Evolutionary conservation across 495 filamentous ascomycete genomes (phyloP), one percentile per base, ranked within the genome.

Genomic region (Talaromyces liani): DNA sequence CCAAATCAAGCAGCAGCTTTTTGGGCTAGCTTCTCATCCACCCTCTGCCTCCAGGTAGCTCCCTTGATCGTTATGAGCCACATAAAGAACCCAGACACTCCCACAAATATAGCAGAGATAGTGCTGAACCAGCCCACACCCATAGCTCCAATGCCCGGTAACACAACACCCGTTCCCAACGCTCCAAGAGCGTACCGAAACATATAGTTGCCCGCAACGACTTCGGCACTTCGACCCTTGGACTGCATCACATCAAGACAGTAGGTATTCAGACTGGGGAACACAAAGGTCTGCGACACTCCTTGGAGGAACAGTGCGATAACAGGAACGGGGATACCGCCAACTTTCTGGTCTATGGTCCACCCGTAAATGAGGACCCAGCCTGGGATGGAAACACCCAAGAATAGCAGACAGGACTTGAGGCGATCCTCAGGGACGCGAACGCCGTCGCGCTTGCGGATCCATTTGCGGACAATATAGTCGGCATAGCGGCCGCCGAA

Each of bases 131-230:
- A 87, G 1, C 88, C 88, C 8, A 90, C 86, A 2, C 88, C 88
- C 61, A 91, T 89, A 54, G 67, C 75, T 64, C 88, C 75, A 4
- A 89, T 79, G 3, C 85, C 85, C 0, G 88, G 87, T 62, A 90
- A 77, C 49, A 86, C 86, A n/a, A 82, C 77, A 3, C 87, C 88
- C 25, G 84, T 85, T 6, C 84, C 87, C 36, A 83, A 65, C 3
- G 87, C 88, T 0, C 83, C 88, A 68, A 90, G 86, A 6, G 88
- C 68, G 70, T 91, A 91, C 10, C 88, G 79, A 34, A 88, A 76
- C 71, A 89, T 83, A 69, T 89, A 92, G 70, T 90, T 91, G 0
- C 87, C 88, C 0, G 88, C 87, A 62, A 90, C 83, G 6, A 92
- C 87, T 69, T 90, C 87, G 0, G 85, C 82, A 53, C 84, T 83